Base-by-base conservation (phyloP, 805 yeast genomes). In the Saccharomycopsis selenospora region DNA sequence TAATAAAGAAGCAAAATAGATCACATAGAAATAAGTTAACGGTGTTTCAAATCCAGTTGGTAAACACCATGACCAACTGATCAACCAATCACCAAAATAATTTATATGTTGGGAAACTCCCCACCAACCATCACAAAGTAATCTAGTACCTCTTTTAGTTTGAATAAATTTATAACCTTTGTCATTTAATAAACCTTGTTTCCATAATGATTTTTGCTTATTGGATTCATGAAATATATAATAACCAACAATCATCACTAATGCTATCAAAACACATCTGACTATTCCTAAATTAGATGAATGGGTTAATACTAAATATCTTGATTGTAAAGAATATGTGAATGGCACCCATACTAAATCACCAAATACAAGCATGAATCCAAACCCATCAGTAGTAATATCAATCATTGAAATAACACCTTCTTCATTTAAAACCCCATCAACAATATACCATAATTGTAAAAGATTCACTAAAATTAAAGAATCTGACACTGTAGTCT, bases 101-200 rank as follows among this genome's bases (percentile, higher is more conserved):
- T 93, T 93, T 61, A 87, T 88, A 64, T 93, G 99, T 56, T 95
- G 95, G 4, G 95, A 80, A 17, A 72, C 64, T 2, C 84, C 85
- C 99, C 99, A 93, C 99, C 98, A 93, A 2, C 98, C 96, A 59
- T 88, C 93, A 47, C 80, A 76, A 41, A 93, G 68, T 55, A 93
- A 73, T 60, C 78, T 85, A 23, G 95, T 82, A 1, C 95, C 95
- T 13, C 84, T 77, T 26, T 74, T 69, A 0, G 97, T 83, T 54
- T 76, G 68, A 51, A 93, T 85, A 47, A 77, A 80, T 53, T 78
- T 75, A 66, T 88, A 68, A 60, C 86, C 80, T 38, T 72, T 65
- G n/a, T 67, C 59, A 1, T 71, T 62, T 50, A 89, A 72, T 56
- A 82, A 76, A 13, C 96, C 95, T 54, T 76, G 77, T 66, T 85